Conservation (phyloP, 352 stramenopile species). For the Phytophthora kernoviae region DNA sequence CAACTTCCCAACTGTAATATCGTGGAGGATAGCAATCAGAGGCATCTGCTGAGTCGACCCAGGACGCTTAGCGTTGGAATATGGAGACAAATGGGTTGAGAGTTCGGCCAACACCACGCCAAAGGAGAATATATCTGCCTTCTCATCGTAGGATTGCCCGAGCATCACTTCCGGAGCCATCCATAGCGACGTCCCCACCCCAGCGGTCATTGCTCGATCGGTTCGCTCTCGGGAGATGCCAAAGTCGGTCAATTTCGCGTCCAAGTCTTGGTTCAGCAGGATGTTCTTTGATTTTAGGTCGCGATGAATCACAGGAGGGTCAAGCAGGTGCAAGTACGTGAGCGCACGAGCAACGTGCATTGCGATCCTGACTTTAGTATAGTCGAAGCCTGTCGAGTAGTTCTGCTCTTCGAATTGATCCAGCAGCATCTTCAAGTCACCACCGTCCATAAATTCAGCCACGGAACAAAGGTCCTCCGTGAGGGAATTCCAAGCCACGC, state of each 20-base stretch:
- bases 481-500: conserved; percentile 39
- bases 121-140: conserved; percentile 36
- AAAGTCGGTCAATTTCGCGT: conserved; percentile 74
- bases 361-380: conserved; percentile 25
- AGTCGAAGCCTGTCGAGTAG: conserved; percentile 17
- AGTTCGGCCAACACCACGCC: conserved; percentile 38
- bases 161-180: conserved; percentile 30
- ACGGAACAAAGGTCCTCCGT: conserved; percentile 34
- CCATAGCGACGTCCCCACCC: conserved; percentile 22
- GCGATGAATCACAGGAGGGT: conserved; percentile 39
- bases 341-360: conserved; percentile 47
- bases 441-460: conserved; percentile 33
- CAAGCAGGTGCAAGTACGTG: conserved; percentile 48
- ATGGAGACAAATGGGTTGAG: conserved; percentile 32
- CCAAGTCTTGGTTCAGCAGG: conserved; percentile 42
- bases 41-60: conserved; percentile 13
- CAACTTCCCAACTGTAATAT: conserved; percentile 33
- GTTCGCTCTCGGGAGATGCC: conserved; percentile 42
- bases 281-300: conserved; percentile 38
- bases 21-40: conserved; percentile 34
- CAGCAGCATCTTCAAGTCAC: conserved; percentile 46
- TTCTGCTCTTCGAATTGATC: conserved; percentile 26
- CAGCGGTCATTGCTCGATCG: conserved; percentile 39
- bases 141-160: conserved; percentile 31
- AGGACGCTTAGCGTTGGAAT: conserved; percentile 12